Conservation (phyloP, 2,329 filamentous ascomycete species). For the Paraphoma chrysanthemicola region DNA sequence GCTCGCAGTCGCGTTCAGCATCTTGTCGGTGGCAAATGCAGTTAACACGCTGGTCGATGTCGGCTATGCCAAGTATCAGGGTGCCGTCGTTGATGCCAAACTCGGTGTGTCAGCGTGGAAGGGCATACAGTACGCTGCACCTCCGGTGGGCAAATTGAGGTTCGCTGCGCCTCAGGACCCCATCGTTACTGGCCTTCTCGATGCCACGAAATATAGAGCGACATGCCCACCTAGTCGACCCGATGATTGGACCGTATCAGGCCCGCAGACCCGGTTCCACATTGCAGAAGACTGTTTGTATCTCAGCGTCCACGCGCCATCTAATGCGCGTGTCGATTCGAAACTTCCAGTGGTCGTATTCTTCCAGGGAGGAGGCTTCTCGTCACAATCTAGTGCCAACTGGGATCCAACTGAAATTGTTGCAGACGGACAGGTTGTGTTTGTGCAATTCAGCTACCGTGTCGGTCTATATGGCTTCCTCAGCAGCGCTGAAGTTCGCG, state of each 20-base stretch:
- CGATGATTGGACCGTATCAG: slow-evolving; percentile 25
- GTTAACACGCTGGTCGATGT: slow-evolving; percentile 61
- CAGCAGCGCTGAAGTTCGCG: slow-evolving; percentile 61
- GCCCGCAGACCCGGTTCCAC: slow-evolving; percentile 19
- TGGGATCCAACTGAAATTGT: slow-evolving; percentile 70
- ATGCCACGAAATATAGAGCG: slow-evolving; percentile 36
- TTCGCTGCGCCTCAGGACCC: slow-evolving; percentile 67
- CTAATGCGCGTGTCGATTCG: slow-evolving; percentile 55
- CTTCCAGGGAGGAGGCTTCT: slow-evolving; percentile 58
- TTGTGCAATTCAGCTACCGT: slow-evolving; percentile 78
- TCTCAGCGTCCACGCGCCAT: slow-evolving; percentile 69
- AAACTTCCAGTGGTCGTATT: slow-evolving; percentile 70
- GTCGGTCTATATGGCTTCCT: slow-evolving; percentile 78
- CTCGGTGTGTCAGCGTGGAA: slow-evolving; percentile 73
- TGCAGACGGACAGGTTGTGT: slow-evolving; percentile 66
- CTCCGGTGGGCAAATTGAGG: slow-evolving; percentile 69
- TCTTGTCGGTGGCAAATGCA: slow-evolving; percentile 21
- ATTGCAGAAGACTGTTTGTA: slow-evolving; percentile 73
- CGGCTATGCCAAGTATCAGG: slow-evolving; percentile 69
- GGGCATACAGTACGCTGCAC: slow-evolving; percentile 74
- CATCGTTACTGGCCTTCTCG: slow-evolving; percentile 12
- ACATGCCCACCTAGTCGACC: slow-evolving; percentile 42
- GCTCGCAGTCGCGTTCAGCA: background rate
- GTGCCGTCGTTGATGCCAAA: slow-evolving; percentile 51
- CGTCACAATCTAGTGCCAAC: slow-evolving; percentile 57